These are phyloP conservation scores for Lindgomyces ingoldianus DNA, from an alignment of 495 filamentous ascomycete genomes.

Conservation along the genomic window DNA sequence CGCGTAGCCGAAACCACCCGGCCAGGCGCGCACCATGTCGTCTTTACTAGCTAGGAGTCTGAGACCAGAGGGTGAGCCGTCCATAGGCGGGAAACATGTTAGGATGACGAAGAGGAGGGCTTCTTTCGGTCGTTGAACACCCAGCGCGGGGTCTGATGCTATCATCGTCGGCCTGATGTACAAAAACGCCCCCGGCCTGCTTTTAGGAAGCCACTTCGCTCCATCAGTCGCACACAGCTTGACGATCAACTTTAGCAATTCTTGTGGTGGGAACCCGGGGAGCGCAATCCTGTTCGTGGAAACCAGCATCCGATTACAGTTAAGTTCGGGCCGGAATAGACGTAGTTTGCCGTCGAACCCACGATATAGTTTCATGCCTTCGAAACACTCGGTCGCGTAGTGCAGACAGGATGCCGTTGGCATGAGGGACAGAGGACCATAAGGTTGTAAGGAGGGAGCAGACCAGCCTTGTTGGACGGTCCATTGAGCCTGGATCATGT, in stretches of 20 bases:
- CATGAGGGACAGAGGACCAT: conserved; percentile 75
- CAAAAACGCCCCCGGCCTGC: conserved; percentile 65
- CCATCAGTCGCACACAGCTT: conserved; percentile 69
- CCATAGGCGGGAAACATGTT: conserved; percentile 64
- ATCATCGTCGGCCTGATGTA: conserved; percentile 87
- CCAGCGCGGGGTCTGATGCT: conserved; percentile 73
- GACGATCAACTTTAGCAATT: conserved; percentile 75
- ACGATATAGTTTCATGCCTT: conserved; percentile 86
- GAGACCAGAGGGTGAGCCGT: conserved; percentile 52
- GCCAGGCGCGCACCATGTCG: conserved; percentile 85
- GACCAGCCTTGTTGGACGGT: conserved; percentile 68
- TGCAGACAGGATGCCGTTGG: conserved; percentile 84
- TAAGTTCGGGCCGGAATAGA: conserved; percentile 80
- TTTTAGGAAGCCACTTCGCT: conserved; percentile 75
- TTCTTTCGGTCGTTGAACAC: conserved; percentile 77
- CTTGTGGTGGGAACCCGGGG: conserved; percentile 69
- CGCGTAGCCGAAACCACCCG: conserved; percentile 85
- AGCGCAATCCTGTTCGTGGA: conserved; percentile 75
- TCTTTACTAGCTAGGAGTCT: conserved; percentile 74
- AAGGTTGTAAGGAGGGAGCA: conserved; percentile 75
- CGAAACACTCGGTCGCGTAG: conserved; percentile 92
- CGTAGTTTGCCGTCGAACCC: conserved; percentile 79
- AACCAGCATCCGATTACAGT: conserved; percentile 69
- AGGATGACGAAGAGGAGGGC: conserved; percentile 82
- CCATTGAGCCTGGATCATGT: conserved; percentile 85